Conservation (phyloP, 192 early-diverging fungal species). For the Backusella parvicylindrica region DNA sequence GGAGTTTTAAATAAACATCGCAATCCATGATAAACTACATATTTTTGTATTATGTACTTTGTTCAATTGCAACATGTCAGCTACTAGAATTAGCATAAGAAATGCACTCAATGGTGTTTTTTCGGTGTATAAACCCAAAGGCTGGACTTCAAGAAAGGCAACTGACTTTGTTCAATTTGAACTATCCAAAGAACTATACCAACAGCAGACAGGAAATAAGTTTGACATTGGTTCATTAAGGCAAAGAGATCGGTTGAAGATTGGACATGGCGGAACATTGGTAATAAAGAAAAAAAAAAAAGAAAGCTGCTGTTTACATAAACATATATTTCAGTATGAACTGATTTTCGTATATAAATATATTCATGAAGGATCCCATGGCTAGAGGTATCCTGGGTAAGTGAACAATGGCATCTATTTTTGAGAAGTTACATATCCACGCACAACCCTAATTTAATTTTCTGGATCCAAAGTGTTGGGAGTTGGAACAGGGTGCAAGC, state of each 20-base stretch:
- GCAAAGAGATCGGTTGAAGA: constrained; percentile 39
- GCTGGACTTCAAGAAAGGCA: constrained; percentile 42
- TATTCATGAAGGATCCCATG: constrained; percentile 40
- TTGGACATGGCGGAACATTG: constrained; percentile 56
- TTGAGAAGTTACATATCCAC: neutral
- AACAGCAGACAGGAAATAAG: neutral
- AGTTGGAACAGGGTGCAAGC: constrained; percentile 52
- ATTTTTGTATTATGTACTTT: neutral
- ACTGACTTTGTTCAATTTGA: constrained; percentile 34
- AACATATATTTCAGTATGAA: neutral
- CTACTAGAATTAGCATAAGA: constrained; percentile 2
- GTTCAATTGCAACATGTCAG: neutral
- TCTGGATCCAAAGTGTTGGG: constrained; percentile 38
- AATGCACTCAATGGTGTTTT: constrained; percentile 38
- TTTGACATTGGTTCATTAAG: constrained; percentile 8
- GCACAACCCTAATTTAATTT: neutral
- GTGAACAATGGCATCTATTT: too few species aligned
- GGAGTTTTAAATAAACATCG: neutral
- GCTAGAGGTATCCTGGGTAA: constrained; percentile 52
- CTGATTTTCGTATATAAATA: neutral
- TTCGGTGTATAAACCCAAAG: constrained; percentile 47
- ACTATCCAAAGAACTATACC: constrained; percentile 13
- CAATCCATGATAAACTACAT: too few species aligned
- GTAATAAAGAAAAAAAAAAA: neutral
- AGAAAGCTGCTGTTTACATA: neutral